Percentiles rank a stretch among this genome's conserved stretches.
phyloP scores from a whole-genome alignment of 495 filamentous ascomycete genomes.

The Aspergillus haitiensis region DNA sequence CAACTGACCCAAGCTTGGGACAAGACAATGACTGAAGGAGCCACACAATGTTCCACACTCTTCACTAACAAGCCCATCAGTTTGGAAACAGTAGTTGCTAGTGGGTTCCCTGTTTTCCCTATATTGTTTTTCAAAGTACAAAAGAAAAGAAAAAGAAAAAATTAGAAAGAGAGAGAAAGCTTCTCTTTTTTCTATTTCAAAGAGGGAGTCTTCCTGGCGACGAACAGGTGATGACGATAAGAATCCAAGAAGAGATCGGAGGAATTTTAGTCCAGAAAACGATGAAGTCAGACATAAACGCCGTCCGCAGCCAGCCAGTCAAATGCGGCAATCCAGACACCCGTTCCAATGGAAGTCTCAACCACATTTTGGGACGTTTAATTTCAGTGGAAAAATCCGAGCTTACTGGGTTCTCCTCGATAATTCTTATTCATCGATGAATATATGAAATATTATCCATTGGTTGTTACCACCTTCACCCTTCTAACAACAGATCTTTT shows the following conservation, averaged over 20 bases:
- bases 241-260: slow-evolving; percentile 10
- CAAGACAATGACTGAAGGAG: slow-evolving; percentile 11
- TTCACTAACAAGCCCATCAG: slow-evolving; percentile 32
- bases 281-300: slow-evolving; percentile 25
- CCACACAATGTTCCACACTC: slow-evolving; percentile 17
- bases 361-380: not conserved
- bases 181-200: not conserved
- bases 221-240: slow-evolving; percentile 21
- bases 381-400: not conserved
- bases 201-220: not conserved
- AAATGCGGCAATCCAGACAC: not conserved
- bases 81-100: not conserved
- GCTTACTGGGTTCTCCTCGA: too few relatives aligned
- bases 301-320: slow-evolving; percentile 19
- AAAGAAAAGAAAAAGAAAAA: not conserved
- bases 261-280: slow-evolving; percentile 17
- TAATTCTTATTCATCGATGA: too few relatives aligned
- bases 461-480: too few relatives aligned
- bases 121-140: slow-evolving; percentile 2
- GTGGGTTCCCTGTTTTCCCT: too few relatives aligned
- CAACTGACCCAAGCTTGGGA: slow-evolving; percentile 22
- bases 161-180: not conserved
- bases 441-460: too few relatives aligned
- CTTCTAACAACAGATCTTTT: too few relatives aligned
- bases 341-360: slow-evolving; percentile 9